These are phyloP conservation scores for Aeschynomene evenia DNA, from an alignment of 306 rosid genomes.

Conservation along the genomic window DNA sequence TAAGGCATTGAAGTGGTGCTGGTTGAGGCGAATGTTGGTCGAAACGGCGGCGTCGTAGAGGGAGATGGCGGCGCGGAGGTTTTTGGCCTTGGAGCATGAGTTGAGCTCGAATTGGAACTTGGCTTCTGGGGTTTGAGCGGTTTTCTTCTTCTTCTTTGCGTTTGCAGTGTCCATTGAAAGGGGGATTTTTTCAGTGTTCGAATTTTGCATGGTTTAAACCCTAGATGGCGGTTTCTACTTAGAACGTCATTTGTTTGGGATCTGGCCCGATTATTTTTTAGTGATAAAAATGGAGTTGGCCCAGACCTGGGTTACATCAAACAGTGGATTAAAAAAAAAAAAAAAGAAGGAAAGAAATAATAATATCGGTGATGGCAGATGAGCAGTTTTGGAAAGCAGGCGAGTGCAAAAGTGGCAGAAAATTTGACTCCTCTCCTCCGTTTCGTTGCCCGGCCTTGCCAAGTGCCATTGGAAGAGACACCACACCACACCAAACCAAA, in stretches of 20 bases:
- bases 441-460: not conserved
- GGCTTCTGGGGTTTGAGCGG: slow-evolving; percentile 45
- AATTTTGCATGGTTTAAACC: slow-evolving; percentile 21
- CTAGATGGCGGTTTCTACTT: slow-evolving; percentile 15
- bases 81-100: slow-evolving; percentile 61
- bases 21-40: slow-evolving; percentile 44
- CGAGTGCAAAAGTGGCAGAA: not conserved
- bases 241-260: not conserved
- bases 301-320: too few relatives aligned
- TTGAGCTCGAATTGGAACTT: slow-evolving; percentile 67
- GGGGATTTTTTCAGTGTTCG: not conserved
- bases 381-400: not conserved
- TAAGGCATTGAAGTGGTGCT: slow-evolving; percentile 71
- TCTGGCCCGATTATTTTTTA: not conserved
- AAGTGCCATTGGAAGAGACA: slow-evolving; percentile 14
- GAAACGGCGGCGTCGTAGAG: slow-evolving; percentile 54
- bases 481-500: not conserved
- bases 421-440: too few relatives aligned
- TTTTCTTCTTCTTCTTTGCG: slow-evolving; percentile 46
- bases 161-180: slow-evolving; percentile 42
- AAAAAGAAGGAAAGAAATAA: not conserved
- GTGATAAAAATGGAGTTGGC: too few relatives aligned
- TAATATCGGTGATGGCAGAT: not conserved
- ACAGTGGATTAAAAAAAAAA: too few relatives aligned
- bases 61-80: slow-evolving; percentile 52